phyloP scores from a whole-genome alignment of 352 stramenopile genomes.

The Globisporangium splendens region DNA sequence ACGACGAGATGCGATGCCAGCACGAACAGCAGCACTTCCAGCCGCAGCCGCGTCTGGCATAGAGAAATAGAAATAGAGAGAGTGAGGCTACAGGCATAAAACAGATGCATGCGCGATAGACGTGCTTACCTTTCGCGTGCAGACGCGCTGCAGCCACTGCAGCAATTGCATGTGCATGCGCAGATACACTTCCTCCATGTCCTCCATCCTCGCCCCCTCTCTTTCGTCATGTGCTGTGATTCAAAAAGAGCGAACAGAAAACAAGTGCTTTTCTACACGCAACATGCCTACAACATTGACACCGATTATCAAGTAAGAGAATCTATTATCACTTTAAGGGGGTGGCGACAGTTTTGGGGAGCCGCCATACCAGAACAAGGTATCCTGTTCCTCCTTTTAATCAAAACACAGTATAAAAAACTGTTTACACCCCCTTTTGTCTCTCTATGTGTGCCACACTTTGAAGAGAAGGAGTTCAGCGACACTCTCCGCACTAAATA shows the following conservation, averaged over 20 bases:
- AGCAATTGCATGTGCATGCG: conserved; percentile 63
- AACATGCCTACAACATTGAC: no score
- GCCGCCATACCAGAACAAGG: no score
- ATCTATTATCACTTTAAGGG: no score
- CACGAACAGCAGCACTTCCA: conserved; percentile 67
- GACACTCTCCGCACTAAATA: no score
- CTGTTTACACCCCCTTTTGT: no score
- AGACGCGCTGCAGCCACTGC: conserved; percentile 33
- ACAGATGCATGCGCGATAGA: background rate
- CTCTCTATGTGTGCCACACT: no score
- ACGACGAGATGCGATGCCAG: conserved; percentile 42
- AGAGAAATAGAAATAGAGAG: background rate
- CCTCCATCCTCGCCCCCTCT: conserved; percentile 22
- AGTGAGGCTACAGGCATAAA: conserved; percentile 7
- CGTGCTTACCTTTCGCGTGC: conserved; percentile 39
- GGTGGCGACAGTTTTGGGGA: no score
- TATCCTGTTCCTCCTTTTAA: no score
- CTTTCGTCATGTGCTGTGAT: background rate
- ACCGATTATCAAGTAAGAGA: no score
- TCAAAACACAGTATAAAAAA: no score
- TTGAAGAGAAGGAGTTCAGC: background rate
- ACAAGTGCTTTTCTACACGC: no score
- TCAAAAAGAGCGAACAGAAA: no score
- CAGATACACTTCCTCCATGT: conserved; percentile 79
- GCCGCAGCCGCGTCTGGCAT: conserved; percentile 37